These are phyloP conservation scores for Rubroshorea leprosula DNA, from an alignment of 345 rosid genomes.

Conservation along the genomic window DNA sequence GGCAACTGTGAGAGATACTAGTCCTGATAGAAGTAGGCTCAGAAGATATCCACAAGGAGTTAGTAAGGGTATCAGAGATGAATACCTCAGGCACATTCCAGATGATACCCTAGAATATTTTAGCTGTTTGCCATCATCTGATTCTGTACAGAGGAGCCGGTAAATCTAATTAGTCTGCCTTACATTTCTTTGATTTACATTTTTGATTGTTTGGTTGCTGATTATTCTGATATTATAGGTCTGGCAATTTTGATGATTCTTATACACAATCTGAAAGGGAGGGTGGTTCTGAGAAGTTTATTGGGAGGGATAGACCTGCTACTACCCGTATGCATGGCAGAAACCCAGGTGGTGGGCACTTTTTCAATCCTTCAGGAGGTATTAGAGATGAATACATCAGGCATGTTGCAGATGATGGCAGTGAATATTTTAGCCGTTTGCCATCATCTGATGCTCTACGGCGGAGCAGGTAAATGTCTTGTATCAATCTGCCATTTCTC, in stretches of 20 bases:
- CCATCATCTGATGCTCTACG: conserved; percentile 9
- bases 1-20: conserved; percentile 23
- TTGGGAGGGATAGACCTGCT: neutral
- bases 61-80: conserved; percentile 27
- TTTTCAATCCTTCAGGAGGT: neutral
- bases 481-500: neutral
- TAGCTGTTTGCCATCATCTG: conserved; percentile 11
- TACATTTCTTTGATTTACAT: neutral
- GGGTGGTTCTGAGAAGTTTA: neutral
- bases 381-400: neutral
- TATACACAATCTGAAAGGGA: neutral
- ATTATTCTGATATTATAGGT: neutral
- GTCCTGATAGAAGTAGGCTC: conserved; percentile 33
- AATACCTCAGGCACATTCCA: conserved; percentile 24
- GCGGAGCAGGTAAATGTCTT: conserved; percentile 36
- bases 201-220: neutral
- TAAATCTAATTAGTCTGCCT: neutral
- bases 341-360: neutral
- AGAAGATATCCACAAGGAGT: conserved; percentile 28
- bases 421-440: neutral
- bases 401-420: neutral
- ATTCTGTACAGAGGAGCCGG: neutral
- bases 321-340: neutral
- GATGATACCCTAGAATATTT: conserved; percentile 27
- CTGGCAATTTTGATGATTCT: neutral